Percentiles rank a stretch among this genome's conserved stretches.
phyloP scores from a whole-genome alignment of 768 basidiomycete species.

The Boletus vermiculosoides region DNA sequence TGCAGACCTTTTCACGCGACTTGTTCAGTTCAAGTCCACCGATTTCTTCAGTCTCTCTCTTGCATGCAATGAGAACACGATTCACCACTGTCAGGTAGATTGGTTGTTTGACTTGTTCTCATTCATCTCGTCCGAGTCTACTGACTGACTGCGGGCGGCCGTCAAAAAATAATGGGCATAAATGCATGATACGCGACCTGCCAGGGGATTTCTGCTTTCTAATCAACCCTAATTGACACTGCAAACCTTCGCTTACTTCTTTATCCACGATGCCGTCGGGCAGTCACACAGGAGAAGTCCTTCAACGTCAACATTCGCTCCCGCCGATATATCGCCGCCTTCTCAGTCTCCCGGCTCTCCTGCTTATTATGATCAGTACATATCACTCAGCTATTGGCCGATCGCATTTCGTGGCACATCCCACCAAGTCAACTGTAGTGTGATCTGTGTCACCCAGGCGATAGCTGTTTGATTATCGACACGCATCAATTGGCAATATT shows the following conservation, averaged over 20 bases:
- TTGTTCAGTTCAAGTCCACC: neutral
- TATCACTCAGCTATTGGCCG: neutral
- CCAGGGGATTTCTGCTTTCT: neutral
- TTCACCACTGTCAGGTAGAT: neutral
- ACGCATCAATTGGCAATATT: neutral
- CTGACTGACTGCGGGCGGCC: neutral
- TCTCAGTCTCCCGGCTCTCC: neutral
- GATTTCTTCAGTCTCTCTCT: neutral
- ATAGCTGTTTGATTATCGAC: neutral
- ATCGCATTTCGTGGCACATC: neutral
- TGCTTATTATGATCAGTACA: neutral
- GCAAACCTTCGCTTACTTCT: conserved; percentile 7
- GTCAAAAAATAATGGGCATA: neutral
- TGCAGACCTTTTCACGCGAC: neutral
- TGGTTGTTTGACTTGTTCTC: neutral
- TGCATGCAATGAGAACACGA: neutral
- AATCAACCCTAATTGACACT: neutral
- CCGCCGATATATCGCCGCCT: neutral
- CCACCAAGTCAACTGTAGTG: neutral
- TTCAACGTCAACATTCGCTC: neutral
- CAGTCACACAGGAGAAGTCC: neutral
- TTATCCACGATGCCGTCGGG: conserved; percentile 17
- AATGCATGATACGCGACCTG: neutral
- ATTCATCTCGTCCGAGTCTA: neutral
- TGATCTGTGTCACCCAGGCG: neutral